Conservation (phyloP, 768 basidiomycete species). For the Terana coerulea region DNA sequence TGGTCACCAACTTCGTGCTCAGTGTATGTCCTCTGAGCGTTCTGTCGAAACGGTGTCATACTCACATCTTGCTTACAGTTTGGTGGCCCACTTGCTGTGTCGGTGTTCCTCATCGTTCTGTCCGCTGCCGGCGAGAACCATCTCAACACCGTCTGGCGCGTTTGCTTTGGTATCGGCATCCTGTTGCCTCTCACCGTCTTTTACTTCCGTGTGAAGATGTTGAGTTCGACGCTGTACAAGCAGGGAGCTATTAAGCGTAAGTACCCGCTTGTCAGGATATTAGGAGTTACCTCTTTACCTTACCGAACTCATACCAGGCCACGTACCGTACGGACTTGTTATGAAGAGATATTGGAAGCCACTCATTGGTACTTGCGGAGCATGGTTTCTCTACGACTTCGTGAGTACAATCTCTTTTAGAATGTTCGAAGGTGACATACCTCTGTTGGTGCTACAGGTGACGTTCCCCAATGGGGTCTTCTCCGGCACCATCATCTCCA, state of each 20-base stretch:
- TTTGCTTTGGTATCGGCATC: conserved; percentile 62
- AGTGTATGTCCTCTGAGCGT: conserved; percentile 34
- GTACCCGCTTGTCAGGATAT: conserved; percentile 7
- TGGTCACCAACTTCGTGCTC: conserved; percentile 73
- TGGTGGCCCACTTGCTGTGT: conserved; percentile 63
- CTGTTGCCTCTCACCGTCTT: conserved; percentile 64
- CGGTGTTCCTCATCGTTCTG: conserved; percentile 64
- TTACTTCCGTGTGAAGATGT: conserved; percentile 69
- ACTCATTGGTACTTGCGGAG: conserved; percentile 68
- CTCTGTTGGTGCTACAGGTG: conserved; percentile 35
- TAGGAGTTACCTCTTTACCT: neutral
- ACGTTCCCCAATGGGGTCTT: conserved; percentile 74
- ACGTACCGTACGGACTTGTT: conserved; percentile 59
- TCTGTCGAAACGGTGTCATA: neutral
- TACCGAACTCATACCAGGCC: conserved; percentile 31
- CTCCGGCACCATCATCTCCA: conserved; percentile 62
- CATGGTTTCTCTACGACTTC: conserved; percentile 76
- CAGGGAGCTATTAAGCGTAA: conserved; percentile 63
- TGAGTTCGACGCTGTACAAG: conserved; percentile 60
- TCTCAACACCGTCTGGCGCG: conserved; percentile 63
- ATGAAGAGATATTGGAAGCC: conserved; percentile 63
- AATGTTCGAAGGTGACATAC: neutral
- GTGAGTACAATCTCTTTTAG: conserved; percentile 26
- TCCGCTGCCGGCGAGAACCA: conserved; percentile 62
- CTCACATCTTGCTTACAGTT: conserved; percentile 35